These are phyloP conservation scores for Chaetothyriales sp. DNA, from an alignment of 2,329 filamentous ascomycete genomes.

Conservation along the genomic window DNA sequence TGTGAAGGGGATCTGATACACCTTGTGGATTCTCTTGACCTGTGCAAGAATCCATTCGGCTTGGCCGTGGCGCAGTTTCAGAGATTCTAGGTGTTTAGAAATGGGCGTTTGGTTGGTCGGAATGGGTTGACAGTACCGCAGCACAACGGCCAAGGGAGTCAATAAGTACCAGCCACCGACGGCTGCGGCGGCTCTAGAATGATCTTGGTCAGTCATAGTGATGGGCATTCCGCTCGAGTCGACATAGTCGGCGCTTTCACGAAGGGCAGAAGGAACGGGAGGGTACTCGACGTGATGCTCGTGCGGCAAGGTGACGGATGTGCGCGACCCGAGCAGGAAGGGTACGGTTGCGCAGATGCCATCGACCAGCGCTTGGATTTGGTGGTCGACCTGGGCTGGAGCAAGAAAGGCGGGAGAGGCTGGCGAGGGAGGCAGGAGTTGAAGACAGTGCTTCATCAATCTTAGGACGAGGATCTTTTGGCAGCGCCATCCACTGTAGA, in stretches of 20 bases:
- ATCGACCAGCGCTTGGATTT: constrained; percentile 15
- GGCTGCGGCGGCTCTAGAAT: constrained; percentile 9
- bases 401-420: too few species aligned
- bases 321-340: constrained; percentile 18
- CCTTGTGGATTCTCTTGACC: constrained; percentile 8
- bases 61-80: constrained; percentile 8
- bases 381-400: constrained; percentile 2
- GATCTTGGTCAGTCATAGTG: constrained; percentile 12
- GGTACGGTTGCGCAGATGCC: constrained; percentile 18
- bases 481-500: constrained; percentile 8
- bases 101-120: constrained; percentile 1
- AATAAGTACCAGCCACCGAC: constrained; percentile 12
- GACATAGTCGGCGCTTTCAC: constrained; percentile 9
- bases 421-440: constrained; percentile 1
- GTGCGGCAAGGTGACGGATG: constrained; percentile 6
- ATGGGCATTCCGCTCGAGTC: constrained; percentile 9
- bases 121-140: neutral
- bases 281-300: constrained; percentile 9
- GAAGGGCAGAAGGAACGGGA: constrained; percentile 6
- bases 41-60: constrained; percentile 8
- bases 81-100: neutral
- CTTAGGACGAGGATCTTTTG: constrained; percentile 7
- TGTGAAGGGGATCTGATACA: constrained; percentile 7
- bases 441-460: constrained; percentile 5
- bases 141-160: constrained; percentile 4